phyloP scores from a whole-genome alignment of 2,329 filamentous ascomycete genomes.

The Stachybotrys elegans region DNA sequence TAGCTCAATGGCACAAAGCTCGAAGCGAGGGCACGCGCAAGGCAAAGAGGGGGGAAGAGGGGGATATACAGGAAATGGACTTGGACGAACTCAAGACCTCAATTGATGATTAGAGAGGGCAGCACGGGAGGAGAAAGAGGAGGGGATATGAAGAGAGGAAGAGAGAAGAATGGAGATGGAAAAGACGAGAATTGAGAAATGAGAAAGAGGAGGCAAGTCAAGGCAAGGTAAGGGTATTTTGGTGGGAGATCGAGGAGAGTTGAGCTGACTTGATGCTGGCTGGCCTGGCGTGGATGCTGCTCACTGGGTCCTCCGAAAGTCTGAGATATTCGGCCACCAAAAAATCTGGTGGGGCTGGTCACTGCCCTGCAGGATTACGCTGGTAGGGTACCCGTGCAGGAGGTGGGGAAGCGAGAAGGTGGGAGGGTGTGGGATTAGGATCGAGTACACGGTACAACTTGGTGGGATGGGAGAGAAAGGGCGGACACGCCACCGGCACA shows the following conservation, averaged over 20 bases:
- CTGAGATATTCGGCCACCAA: constrained; percentile 7
- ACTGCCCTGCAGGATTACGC: constrained; percentile 10
- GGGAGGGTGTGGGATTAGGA: not conserved
- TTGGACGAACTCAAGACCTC: no score
- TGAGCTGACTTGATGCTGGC: constrained; percentile 14
- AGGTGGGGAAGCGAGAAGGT: not conserved
- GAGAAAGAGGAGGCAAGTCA: no score
- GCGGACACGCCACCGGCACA: constrained; percentile 4
- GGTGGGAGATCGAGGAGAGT: constrained; percentile 18
- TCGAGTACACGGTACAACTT: not conserved
- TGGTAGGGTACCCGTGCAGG: not conserved
- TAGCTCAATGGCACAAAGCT: not conserved
- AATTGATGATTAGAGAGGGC: no score
- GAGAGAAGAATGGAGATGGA: constrained; percentile 12
- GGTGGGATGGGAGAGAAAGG: not conserved
- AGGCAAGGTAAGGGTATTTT: no score
- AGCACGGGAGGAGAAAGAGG: constrained; percentile 13
- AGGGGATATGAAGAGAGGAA: constrained; percentile 17
- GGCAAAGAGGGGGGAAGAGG: not conserved
- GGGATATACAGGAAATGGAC: constrained; percentile 8
- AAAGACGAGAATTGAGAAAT: constrained; percentile 23
- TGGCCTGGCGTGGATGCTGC: constrained; percentile 19
- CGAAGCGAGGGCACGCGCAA: no score
- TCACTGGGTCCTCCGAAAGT: constrained; percentile 6
- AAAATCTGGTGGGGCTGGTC: constrained; percentile 20